These are phyloP conservation scores for Neurospora pannonica DNA, from an alignment of 495 filamentous ascomycete genomes.

Conservation along the genomic window DNA sequence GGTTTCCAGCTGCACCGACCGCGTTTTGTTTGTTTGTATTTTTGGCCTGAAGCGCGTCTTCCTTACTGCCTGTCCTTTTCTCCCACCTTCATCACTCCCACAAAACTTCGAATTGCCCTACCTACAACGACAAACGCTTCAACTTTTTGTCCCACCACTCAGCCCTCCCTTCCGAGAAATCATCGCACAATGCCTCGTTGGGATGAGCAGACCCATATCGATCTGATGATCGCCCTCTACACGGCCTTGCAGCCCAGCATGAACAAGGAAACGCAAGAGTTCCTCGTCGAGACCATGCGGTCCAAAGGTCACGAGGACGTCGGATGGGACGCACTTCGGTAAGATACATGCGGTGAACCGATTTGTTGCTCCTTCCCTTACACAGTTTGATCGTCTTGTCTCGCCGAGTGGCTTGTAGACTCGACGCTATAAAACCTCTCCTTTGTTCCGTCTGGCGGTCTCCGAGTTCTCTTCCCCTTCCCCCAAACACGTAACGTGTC, in stretches of 20 bases:
- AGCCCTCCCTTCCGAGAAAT: background rate
- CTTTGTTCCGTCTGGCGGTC: background rate
- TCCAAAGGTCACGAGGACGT: constrained; percentile 3
- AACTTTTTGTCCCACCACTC: background rate
- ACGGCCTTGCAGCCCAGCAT: background rate
- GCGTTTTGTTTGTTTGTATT: background rate
- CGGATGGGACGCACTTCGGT: constrained; percentile 13
- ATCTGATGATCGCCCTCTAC: constrained; percentile 4
- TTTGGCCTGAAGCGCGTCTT: background rate
- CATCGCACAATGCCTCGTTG: constrained; percentile 5
- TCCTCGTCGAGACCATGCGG: background rate
- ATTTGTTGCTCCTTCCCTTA: background rate
- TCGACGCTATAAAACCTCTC: background rate
- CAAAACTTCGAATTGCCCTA: background rate
- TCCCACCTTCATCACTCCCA: background rate
- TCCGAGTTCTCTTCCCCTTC: background rate
- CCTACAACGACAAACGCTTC: background rate
- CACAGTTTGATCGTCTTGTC: background rate
- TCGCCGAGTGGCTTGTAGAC: background rate
- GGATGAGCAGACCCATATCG: constrained; percentile 7
- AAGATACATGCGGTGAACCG: background rate
- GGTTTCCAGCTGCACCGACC: background rate
- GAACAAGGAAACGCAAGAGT: background rate
- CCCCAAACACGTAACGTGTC: background rate
- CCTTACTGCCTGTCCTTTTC: background rate